Conservation (phyloP, 768 basidiomycete genomes). For the Agaricus sinodeliciosus region DNA sequence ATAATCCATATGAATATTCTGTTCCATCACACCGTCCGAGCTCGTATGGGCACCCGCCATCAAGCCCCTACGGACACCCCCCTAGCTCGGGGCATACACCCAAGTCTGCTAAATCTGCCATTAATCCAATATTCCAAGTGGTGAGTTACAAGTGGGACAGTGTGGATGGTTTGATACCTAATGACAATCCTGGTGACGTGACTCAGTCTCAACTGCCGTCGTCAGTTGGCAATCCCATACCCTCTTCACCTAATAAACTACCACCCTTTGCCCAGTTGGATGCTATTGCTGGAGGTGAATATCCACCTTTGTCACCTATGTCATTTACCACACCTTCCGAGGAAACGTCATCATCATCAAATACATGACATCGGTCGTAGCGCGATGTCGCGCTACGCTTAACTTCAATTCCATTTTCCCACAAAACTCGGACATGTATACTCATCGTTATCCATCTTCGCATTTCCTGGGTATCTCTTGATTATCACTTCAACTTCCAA, state of each 20-base stretch:
- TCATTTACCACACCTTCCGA: constrained; percentile 47
- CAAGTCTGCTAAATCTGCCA: constrained; percentile 61
- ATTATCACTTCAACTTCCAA: constrained; percentile 9
- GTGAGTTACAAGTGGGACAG: constrained; percentile 52
- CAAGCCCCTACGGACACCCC: constrained; percentile 49
- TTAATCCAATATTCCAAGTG: constrained; percentile 89
- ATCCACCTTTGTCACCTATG: constrained; percentile 69
- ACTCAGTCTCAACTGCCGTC: constrained; percentile 52
- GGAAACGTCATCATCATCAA: constrained; percentile 28
- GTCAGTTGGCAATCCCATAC: constrained; percentile 28
- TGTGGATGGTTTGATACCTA: constrained; percentile 28
- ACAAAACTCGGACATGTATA: constrained; percentile 3
- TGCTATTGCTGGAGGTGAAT: constrained; percentile 76
- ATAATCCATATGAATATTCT: constrained; percentile 26
- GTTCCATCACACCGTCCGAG: constrained; percentile 31
- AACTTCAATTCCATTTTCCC: not conserved
- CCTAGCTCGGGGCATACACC: constrained; percentile 56
- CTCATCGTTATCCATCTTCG: constrained; percentile 14
- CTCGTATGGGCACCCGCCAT: constrained; percentile 40
- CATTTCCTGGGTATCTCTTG: constrained; percentile 11
- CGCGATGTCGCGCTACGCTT: constrained; percentile 15
- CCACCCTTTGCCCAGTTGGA: constrained; percentile 80
- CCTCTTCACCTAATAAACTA: constrained; percentile 33
- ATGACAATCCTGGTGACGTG: constrained; percentile 25
- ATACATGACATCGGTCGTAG: constrained; percentile 22